Percentiles rank a stretch among this genome's conserved stretches.
phyloP scores from a whole-genome alignment of 495 filamentous ascomycete genomes.

The Annulohypoxylon moriforme region DNA sequence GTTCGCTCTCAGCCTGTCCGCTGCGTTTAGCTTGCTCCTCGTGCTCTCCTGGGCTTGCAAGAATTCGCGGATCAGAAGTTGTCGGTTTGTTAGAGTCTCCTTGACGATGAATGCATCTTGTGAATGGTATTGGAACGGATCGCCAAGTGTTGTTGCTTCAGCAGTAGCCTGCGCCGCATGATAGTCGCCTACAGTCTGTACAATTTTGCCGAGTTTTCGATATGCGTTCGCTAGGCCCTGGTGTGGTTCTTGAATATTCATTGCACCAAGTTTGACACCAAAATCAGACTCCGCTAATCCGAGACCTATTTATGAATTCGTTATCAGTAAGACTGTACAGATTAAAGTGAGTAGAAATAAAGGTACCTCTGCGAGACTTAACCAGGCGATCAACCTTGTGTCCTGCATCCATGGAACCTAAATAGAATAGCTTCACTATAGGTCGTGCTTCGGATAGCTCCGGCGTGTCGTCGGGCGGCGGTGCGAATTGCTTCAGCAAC shows the following conservation, averaged over 20 bases:
- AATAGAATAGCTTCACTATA: conserved; percentile 93
- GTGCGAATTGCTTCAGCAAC: conserved; percentile 98
- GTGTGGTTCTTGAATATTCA: conserved; percentile 91
- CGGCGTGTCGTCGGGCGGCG: conserved; percentile 96
- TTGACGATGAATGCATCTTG: conserved; percentile 98
- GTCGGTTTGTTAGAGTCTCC: conserved; percentile 97
- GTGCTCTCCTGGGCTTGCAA: conserved; percentile 86
- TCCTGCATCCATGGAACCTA: conserved; percentile 92
- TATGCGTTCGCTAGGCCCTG: conserved; percentile 88
- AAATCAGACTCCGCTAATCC: conserved; percentile 94
- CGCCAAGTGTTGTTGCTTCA: conserved; percentile 93
- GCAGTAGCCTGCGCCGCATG: conserved; percentile 98
- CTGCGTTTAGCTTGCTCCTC: conserved; percentile 80
- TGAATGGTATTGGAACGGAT: conserved; percentile 95
- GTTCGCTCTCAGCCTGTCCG: conserved; percentile 86
- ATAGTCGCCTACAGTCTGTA: conserved; percentile 92
- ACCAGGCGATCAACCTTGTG: conserved; percentile 97
- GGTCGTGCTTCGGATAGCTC: conserved; percentile 91
- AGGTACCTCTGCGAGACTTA: conserved; percentile 86
- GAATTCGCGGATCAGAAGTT: conserved; percentile 96
- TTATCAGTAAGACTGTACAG: conserved; percentile 9
- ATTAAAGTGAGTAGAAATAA: neutral
- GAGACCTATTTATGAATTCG: conserved; percentile 68
- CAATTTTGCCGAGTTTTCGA: conserved; percentile 90
- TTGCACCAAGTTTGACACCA: conserved; percentile 84